Percentiles rank a stretch among this genome's conserved stretches.
phyloP scores from a whole-genome alignment of 108 stramenopile species.

The Heterococcus sp. region DNA sequence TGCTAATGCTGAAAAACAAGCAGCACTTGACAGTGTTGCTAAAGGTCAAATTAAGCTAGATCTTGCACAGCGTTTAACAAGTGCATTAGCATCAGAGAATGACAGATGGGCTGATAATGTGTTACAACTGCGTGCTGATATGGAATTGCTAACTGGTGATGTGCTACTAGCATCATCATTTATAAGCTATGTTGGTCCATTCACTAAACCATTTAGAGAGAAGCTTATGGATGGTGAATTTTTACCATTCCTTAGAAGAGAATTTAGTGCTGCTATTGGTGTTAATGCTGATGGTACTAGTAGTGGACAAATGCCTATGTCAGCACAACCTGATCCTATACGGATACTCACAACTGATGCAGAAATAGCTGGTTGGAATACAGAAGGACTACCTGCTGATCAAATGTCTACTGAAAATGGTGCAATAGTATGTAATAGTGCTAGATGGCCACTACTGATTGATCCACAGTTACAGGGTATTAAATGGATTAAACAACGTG shows the following conservation, averaged over 20 bases:
- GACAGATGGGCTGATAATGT: constrained; percentile 58
- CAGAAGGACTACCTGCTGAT: constrained; percentile 65
- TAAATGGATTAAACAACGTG: constrained; percentile 56
- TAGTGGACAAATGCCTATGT: constrained; percentile 18
- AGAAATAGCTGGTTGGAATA: constrained; percentile 58
- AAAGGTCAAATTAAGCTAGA: constrained; percentile 50
- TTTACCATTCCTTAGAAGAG: constrained; percentile 21
- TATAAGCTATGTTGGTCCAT: constrained; percentile 63
- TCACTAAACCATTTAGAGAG: constrained; percentile 56
- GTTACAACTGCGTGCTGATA: constrained; percentile 19
- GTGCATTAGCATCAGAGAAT: constrained; percentile 58
- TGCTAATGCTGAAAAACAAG: constrained; percentile 54
- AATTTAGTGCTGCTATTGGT: too few relatives aligned
- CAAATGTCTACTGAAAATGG: constrained; percentile 60
- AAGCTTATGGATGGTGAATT: constrained; percentile 18
- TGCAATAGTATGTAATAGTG: constrained; percentile 55
- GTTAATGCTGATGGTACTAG: constrained; percentile 16
- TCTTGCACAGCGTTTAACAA: constrained; percentile 61
- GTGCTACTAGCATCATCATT: constrained; percentile 60
- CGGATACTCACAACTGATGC: constrained; percentile 53
- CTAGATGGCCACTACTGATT: constrained; percentile 63
- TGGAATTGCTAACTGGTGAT: constrained; percentile 58
- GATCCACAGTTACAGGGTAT: constrained; percentile 69
- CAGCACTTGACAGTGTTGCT: constrained; percentile 54
- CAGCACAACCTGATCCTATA: constrained; percentile 32